Percentiles rank a stretch among this genome's conserved stretches.
These are phyloP conservation scores for Pichia scutulata DNA, from an alignment of 805 yeast species.

Conservation along the genomic window DNA sequence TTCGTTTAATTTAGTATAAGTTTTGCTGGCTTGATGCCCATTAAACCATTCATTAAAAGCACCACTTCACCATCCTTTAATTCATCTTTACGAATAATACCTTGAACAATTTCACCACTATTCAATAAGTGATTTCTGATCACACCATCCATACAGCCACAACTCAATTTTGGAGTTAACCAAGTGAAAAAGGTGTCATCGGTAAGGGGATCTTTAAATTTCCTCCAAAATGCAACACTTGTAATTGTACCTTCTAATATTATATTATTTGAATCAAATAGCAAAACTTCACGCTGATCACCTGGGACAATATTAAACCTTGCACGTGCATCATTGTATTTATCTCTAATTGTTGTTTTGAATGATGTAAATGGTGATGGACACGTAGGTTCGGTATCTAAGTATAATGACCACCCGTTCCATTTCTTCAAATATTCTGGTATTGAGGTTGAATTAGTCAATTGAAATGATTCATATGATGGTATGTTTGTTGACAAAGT, in stretches of 20 bases:
- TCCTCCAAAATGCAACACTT: conserved; percentile 58
- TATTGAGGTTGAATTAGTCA: neutral
- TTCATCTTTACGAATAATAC: conserved; percentile 32
- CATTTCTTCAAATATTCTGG: conserved; percentile 4
- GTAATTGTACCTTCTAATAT: conserved; percentile 80
- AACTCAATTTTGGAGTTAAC: conserved; percentile 71
- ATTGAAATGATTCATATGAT: conserved; percentile 1
- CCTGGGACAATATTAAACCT: conserved; percentile 33
- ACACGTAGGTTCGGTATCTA: conserved; percentile 46
- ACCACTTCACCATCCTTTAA: conserved; percentile 60
- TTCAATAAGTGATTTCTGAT: conserved; percentile 56
- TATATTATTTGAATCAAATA: conserved; percentile 52
- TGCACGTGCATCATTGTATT: conserved; percentile 55
- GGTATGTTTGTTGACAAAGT: conserved; percentile 3
- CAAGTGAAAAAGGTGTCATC: conserved; percentile 39
- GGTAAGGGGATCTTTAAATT: conserved; percentile 21
- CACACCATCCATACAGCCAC: conserved; percentile 85
- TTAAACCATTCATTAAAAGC: conserved; percentile 71
- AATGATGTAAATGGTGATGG: conserved; percentile 77
- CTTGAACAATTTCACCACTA: conserved; percentile 15
- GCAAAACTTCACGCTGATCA: conserved; percentile 49
- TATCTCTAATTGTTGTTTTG: conserved; percentile 70
- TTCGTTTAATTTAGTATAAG: conserved; percentile 23
- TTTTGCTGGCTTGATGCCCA: conserved; percentile 66
- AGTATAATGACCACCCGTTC: conserved; percentile 48